A percentile compares a stretch with the other conserved stretches of the same genome.
Conservation (phyloP, 305 asterid species). For the Fraxinus sp. region DNA sequence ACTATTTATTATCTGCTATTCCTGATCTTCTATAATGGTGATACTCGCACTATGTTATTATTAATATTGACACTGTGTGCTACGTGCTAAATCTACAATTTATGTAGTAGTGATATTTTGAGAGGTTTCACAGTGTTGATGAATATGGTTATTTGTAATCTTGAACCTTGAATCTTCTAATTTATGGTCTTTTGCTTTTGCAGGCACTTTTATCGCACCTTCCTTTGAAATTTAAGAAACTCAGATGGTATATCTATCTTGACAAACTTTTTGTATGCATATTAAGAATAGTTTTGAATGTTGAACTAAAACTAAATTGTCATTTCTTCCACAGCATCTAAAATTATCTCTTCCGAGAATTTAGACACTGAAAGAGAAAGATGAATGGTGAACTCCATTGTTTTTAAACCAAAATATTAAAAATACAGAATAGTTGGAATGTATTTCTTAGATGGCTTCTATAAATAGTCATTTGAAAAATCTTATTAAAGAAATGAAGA, state of each 20-base stretch:
- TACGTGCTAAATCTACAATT: background rate
- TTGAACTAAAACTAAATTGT: conserved; percentile 5
- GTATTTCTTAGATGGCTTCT: background rate
- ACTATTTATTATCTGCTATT: background rate
- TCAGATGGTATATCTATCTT: conserved; percentile 63
- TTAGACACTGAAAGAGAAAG: background rate
- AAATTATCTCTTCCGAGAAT: background rate
- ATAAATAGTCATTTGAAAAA: background rate
- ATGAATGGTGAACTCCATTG: background rate
- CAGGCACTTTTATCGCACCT: conserved; percentile 83
- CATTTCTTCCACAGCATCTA: background rate
- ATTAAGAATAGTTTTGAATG: background rate
- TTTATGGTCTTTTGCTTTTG: conserved; percentile 37
- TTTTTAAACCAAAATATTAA: background rate
- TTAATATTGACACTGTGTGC: background rate
- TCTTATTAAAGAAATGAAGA: background rate
- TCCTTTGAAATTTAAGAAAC: conserved; percentile 74
- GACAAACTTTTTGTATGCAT: conserved; percentile 11
- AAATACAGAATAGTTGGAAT: background rate
- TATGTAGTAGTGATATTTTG: background rate
- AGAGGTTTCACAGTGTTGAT: background rate
- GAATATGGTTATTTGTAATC: background rate
- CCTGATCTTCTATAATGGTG: background rate
- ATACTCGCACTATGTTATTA: background rate
- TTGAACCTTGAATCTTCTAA: conserved; percentile 22